A percentile compares a stretch with the other conserved stretches of the same genome.
Evolutionary conservation across 441 rosid genomes (phyloP).

Genomic region (Pelargonium citronellum): DNA sequence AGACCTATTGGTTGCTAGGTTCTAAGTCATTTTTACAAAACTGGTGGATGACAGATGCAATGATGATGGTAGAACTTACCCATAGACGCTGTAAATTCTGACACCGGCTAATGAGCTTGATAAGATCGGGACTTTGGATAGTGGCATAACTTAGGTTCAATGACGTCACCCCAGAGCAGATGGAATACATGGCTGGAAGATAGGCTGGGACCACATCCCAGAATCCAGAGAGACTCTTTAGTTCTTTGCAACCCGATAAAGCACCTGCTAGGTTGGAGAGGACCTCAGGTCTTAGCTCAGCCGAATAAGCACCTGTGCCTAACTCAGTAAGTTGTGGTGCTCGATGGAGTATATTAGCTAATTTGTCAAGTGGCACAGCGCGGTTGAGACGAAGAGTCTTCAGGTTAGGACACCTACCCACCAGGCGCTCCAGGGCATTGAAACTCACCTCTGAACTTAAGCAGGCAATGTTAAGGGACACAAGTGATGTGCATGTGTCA

Average conservation of each 20-base stretch:
- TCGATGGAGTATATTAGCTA: conserved; percentile 49
- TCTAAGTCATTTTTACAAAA: no score
- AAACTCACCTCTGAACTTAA: conserved; percentile 79
- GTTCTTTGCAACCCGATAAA: conserved; percentile 42
- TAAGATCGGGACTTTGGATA: conserved; percentile 51
- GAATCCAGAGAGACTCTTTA: conserved; percentile 82
- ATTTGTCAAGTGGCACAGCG: conserved; percentile 61
- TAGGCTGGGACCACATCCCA: conserved; percentile 59
- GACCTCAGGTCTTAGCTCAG: conserved; percentile 54
- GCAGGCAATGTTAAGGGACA: conserved; percentile 80
- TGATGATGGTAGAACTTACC: conserved; percentile 37
- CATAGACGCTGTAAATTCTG: conserved; percentile 68
- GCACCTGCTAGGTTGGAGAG: conserved; percentile 39
- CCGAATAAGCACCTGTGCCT: conserved; percentile 69
- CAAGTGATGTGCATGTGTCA: conserved; percentile 63
- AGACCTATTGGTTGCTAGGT: no score
- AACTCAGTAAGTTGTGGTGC: conserved; percentile 72
- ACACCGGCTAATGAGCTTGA: conserved; percentile 56
- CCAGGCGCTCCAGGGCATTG: conserved; percentile 76
- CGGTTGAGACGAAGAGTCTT: conserved; percentile 70
- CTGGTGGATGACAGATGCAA: not conserved
- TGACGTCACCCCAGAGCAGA: conserved; percentile 52
- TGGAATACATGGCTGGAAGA: conserved; percentile 52
- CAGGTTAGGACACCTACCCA: conserved; percentile 77
- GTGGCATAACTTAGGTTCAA: conserved; percentile 86